These are phyloP conservation scores for Fusarium goolgardi DNA, from an alignment of 2,329 filamentous ascomycete species.

Conservation along the genomic window DNA sequence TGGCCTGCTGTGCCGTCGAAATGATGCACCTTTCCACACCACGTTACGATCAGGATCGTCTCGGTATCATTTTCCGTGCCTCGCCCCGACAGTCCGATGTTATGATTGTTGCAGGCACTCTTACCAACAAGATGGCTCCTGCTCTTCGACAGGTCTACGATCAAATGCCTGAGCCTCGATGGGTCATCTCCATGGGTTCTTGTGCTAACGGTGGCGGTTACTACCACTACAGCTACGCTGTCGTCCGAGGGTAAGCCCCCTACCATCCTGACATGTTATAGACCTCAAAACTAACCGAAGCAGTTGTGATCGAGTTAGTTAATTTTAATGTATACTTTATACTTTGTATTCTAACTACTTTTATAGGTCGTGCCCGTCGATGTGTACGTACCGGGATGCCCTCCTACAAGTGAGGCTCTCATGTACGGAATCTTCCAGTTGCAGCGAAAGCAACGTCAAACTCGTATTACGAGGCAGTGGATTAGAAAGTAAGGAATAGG, in stretches of 20 bases:
- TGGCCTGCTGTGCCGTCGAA: slow-evolving; percentile 89
- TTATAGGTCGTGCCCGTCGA: slow-evolving; percentile 75
- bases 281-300: neutral
- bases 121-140: slow-evolving; percentile 97
- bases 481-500: slow-evolving; percentile 62
- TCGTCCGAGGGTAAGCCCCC: slow-evolving; percentile 62
- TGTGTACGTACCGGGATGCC: slow-evolving; percentile 82
- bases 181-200: slow-evolving; percentile 86
- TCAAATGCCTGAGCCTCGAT: slow-evolving; percentile 92
- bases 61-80: slow-evolving; percentile 91
- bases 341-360: no score
- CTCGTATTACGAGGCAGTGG: slow-evolving; percentile 67
- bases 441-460: slow-evolving; percentile 79
- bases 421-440: slow-evolving; percentile 80
- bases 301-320: slow-evolving; percentile 70
- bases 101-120: slow-evolving; percentile 92
- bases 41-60: slow-evolving; percentile 87
- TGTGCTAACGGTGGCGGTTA: slow-evolving; percentile 88
- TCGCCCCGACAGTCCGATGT: slow-evolving; percentile 89
- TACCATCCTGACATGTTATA: neutral
- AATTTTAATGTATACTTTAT: no score
- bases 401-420: slow-evolving; percentile 69
- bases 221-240: slow-evolving; percentile 87
- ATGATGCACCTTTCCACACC: slow-evolving; percentile 94
- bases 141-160: slow-evolving; percentile 92